phyloP scores from a whole-genome alignment of 164 flowering plant species.

The Stephania japonica region DNA sequence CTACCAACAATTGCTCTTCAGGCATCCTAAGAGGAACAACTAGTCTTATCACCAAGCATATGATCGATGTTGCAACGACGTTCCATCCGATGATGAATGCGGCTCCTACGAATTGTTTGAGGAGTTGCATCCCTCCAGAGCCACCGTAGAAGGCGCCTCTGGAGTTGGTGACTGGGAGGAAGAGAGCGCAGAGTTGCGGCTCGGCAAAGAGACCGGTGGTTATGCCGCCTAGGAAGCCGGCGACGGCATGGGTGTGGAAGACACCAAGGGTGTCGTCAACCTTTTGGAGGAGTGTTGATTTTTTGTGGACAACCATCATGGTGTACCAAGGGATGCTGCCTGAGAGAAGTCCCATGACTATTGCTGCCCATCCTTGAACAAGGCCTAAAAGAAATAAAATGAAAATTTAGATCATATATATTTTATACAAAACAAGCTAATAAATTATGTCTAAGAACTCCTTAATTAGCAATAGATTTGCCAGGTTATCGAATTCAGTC shows the following conservation, averaged over 20 bases:
- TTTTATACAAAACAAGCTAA: too few species aligned
- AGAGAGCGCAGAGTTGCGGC: conserved; percentile 29
- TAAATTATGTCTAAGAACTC: too few species aligned
- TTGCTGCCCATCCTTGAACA: conserved; percentile 57
- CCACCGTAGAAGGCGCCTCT: conserved; percentile 33
- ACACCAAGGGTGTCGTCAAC: conserved; percentile 57
- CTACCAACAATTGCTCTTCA: conserved; percentile 30
- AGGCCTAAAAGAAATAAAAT: conserved; percentile 24
- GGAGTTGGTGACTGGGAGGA: conserved; percentile 30
- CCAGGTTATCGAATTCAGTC: too few species aligned
- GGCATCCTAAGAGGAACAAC: conserved; percentile 37
- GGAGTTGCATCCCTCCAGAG: conserved; percentile 26
- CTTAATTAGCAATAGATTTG: too few species aligned
- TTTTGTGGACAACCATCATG: conserved; percentile 53
- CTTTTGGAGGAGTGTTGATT: conserved; percentile 32
- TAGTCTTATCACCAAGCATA: conserved; percentile 20
- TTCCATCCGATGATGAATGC: conserved; percentile 35
- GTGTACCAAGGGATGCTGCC: conserved; percentile 65
- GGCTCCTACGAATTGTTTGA: conserved; percentile 31
- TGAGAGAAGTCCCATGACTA: conserved; percentile 46
- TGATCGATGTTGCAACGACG: conserved; percentile 25
- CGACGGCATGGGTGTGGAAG: conserved; percentile 58
- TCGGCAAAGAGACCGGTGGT: conserved; percentile 40
- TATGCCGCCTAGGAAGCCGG: conserved; percentile 43
- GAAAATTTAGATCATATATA: too few species aligned